phyloP scores from a whole-genome alignment of 208 protist species.

The Wallacemonas collosoma region DNA sequence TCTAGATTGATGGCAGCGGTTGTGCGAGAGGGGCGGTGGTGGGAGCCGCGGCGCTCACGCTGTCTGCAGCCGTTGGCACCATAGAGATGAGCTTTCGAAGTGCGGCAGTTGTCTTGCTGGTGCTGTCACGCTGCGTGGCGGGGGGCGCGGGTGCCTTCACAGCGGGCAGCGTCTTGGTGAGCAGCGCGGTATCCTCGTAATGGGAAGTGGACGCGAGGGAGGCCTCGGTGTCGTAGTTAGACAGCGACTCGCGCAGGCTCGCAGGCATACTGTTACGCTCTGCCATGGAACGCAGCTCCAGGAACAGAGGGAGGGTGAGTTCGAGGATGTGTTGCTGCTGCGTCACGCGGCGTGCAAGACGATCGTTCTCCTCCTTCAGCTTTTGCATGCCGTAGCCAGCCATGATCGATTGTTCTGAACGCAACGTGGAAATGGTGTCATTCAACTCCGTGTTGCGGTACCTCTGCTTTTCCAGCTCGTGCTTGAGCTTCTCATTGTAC shows the following conservation, averaged over 20 bases:
- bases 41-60: neutral
- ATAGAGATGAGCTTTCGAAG: constrained; percentile 13
- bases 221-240: constrained; percentile 53
- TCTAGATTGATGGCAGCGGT: neutral
- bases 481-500: constrained; percentile 70
- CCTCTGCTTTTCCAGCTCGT: constrained; percentile 55
- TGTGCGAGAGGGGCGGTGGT: neutral
- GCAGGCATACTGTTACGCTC: constrained; percentile 52
- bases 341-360: constrained; percentile 55
- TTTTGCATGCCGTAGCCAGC: constrained; percentile 68
- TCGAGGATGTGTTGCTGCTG: constrained; percentile 57
- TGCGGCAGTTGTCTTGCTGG: constrained; percentile 6
- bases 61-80: neutral
- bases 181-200: neutral
- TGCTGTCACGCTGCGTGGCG: neutral
- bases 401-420: constrained; percentile 78
- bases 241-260: constrained; percentile 48
- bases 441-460: constrained; percentile 54
- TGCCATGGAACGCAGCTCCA: constrained; percentile 62
- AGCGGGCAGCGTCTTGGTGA: constrained; percentile 17
- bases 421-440: constrained; percentile 66
- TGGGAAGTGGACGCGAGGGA: constrained; percentile 17
- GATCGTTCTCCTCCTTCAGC: constrained; percentile 78
- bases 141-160: constrained; percentile 18
- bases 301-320: constrained; percentile 68